phyloP scores from a whole-genome alignment of 78 protist species.

The Dictyostelium discoideum region DNA sequence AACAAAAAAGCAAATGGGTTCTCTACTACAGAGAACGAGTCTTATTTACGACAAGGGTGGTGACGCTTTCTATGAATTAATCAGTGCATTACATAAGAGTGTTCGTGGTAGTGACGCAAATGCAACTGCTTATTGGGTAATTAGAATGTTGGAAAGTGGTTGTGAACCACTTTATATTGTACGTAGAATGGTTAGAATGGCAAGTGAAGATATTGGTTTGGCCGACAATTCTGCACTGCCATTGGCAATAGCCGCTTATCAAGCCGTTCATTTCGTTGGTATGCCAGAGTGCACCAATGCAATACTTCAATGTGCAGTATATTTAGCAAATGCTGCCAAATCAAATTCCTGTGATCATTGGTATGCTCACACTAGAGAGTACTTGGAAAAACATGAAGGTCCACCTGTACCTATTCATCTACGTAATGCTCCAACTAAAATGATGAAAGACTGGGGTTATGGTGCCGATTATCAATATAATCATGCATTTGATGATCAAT shows the following conservation, averaged over 20 bases:
- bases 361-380: conserved; percentile 13
- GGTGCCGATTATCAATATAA: conserved; percentile 85
- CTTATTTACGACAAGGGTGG: conserved; percentile 72
- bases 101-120: conserved; percentile 86
- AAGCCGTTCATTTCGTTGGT: conserved; percentile 83
- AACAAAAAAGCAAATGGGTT: not conserved
- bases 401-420: conserved; percentile 91
- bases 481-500: conserved; percentile 62
- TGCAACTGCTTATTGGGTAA: conserved; percentile 85
- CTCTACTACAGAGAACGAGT: conserved; percentile 17
- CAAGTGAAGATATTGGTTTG: conserved; percentile 86
- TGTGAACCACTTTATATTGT: conserved; percentile 77
- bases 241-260: conserved; percentile 66
- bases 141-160: conserved; percentile 83
- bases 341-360: conserved; percentile 70
- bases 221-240: conserved; percentile 83
- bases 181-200: conserved; percentile 81
- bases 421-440: conserved; percentile 87
- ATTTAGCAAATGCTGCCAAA: conserved; percentile 88
- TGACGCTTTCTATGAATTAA: conserved; percentile 80
- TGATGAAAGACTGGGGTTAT: conserved; percentile 77
- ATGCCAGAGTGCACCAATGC: conserved; percentile 85
- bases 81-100: conserved; percentile 85
- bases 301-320: conserved; percentile 80
- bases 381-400: not conserved